These are phyloP conservation scores for Cerrena zonata DNA, from an alignment of 1,284 basidiomycete genomes.

Conservation along the genomic window DNA sequence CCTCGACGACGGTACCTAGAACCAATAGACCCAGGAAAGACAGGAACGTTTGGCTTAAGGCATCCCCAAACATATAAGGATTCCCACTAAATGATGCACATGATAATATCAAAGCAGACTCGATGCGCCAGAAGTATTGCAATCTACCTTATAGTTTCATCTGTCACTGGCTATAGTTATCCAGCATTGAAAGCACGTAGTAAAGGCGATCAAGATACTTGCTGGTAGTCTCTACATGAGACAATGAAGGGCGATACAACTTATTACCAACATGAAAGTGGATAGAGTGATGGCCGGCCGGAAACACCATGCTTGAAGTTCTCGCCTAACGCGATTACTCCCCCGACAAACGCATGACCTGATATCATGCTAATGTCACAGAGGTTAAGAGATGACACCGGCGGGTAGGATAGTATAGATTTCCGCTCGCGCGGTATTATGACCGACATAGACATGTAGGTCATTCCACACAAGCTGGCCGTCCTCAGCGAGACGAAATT, in stretches of 20 bases:
- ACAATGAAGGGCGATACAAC: conserved; percentile 84
- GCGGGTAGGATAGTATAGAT: neutral
- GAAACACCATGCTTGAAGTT: conserved; percentile 44
- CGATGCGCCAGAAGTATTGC: no score
- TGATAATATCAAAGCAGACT: no score
- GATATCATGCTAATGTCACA: conserved; percentile 44
- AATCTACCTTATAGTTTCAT: conserved; percentile 74
- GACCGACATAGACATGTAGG: conserved; percentile 73
- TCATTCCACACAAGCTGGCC: conserved; percentile 79
- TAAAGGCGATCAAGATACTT: conserved; percentile 23
- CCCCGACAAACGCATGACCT: conserved; percentile 83
- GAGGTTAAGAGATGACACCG: neutral
- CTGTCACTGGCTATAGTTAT: conserved; percentile 59
- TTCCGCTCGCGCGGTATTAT: conserved; percentile 26
- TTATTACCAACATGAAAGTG: conserved; percentile 71
- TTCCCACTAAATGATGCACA: no score
- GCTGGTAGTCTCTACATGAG: conserved; percentile 79
- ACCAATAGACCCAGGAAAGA: no score
- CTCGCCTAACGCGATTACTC: conserved; percentile 66
- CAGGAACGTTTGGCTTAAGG: no score
- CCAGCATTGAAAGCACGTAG: neutral
- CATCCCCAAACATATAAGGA: no score
- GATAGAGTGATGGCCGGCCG: conserved; percentile 57
- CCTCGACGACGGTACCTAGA: no score
- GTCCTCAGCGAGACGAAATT: no score